These are phyloP conservation scores for Trichoderma harzianum DNA, from an alignment of 2,329 filamentous ascomycete genomes.

Conservation along the genomic window DNA sequence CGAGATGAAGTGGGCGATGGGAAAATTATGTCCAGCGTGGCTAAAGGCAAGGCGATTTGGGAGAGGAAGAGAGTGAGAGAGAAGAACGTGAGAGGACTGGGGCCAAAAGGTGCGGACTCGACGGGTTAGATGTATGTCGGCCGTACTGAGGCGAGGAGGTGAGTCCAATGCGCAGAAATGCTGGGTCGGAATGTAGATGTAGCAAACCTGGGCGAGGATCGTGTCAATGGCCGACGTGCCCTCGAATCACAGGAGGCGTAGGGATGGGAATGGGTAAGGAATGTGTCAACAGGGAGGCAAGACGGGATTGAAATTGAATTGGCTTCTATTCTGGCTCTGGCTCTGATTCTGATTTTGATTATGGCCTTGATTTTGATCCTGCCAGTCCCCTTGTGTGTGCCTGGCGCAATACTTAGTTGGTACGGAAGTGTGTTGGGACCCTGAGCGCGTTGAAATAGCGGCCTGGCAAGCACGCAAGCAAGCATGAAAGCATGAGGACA, in stretches of 20 bases:
- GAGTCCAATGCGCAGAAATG: constrained; percentile 10
- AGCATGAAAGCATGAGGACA: neutral
- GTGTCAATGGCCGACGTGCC: constrained; percentile 18
- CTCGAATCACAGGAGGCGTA: constrained; percentile 25
- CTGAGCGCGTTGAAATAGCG: neutral
- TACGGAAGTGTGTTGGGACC: neutral
- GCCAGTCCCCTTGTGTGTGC: neutral
- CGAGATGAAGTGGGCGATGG: neutral
- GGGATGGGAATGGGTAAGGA: constrained; percentile 32
- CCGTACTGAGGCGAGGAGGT: constrained; percentile 9
- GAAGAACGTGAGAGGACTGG: neutral
- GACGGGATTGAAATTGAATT: neutral
- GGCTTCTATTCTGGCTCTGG: neutral
- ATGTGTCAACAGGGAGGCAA: constrained; percentile 27
- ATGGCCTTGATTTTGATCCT: neutral
- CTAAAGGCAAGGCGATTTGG: neutral
- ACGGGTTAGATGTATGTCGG: constrained; percentile 17
- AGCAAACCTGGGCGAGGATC: constrained; percentile 14
- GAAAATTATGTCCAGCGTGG: constrained; percentile 1
- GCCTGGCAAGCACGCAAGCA: neutral
- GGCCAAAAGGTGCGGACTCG: neutral
- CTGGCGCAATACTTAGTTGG: neutral
- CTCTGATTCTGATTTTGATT: neutral
- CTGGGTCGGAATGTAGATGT: constrained; percentile 17
- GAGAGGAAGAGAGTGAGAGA: neutral